Percentiles rank a stretch among this genome's conserved stretches.
These are phyloP conservation scores for Piloderma croceum DNA, from an alignment of 768 basidiomycete genomes.

Conservation along the genomic window DNA sequence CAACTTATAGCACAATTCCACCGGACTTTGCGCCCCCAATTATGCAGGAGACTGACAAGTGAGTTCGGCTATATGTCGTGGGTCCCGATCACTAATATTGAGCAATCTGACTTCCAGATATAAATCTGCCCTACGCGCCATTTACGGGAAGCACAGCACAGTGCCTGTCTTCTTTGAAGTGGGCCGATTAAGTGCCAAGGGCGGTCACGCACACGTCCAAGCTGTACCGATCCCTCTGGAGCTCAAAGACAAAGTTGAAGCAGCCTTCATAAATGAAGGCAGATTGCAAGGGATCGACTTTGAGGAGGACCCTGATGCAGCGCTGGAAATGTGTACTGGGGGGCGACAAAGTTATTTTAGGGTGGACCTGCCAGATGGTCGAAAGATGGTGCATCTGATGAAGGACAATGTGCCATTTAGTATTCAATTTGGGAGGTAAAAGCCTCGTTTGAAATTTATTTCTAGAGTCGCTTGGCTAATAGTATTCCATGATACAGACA, in stretches of 20 bases:
- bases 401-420: constrained; percentile 74
- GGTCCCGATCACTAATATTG: constrained; percentile 4
- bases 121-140: constrained; percentile 65
- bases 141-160: constrained; percentile 67
- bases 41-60: constrained; percentile 76
- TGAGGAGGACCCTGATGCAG: constrained; percentile 62
- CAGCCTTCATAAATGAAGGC: constrained; percentile 70
- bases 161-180: constrained; percentile 84
- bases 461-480: neutral
- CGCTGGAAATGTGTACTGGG: constrained; percentile 45
- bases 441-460: constrained; percentile 5
- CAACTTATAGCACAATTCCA: constrained; percentile 80
- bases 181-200: constrained; percentile 73
- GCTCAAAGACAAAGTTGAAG: constrained; percentile 58
- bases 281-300: constrained; percentile 63
- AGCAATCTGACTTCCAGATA: constrained; percentile 41
- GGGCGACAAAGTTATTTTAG: constrained; percentile 76
- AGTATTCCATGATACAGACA: constrained; percentile 43
- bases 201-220: constrained; percentile 94
- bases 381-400: constrained; percentile 81
- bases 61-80: constrained; percentile 12
- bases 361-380: constrained; percentile 84
- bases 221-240: constrained; percentile 70
- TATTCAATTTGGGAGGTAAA: constrained; percentile 91
- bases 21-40: constrained; percentile 71